Evolutionary conservation across 169 alveolate species (phyloP).

Genomic region (Eimeria tenella): DNA sequence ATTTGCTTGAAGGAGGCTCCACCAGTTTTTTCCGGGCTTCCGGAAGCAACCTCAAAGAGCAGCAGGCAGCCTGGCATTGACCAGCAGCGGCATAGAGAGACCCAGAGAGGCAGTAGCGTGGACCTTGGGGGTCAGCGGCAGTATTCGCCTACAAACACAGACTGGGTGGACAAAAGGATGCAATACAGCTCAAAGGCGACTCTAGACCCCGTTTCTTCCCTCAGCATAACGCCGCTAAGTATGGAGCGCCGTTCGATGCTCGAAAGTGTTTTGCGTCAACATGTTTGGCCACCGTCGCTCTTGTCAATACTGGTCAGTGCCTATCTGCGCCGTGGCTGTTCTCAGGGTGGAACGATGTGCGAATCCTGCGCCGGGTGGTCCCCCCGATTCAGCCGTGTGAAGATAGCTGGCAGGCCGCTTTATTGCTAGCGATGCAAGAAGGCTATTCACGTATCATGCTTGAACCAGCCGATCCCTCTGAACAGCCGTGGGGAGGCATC

Average conservation of each 20-base stretch:
- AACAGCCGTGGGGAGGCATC: constrained; percentile 38
- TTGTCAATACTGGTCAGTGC: neutral
- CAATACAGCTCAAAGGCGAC: neutral
- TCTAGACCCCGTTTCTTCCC: neutral
- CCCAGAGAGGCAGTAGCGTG: neutral
- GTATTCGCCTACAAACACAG: neutral
- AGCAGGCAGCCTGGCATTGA: neutral
- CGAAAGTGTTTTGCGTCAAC: neutral
- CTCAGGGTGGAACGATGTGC: constrained; percentile 57
- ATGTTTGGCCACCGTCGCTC: neutral
- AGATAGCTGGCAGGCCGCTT: constrained; percentile 4
- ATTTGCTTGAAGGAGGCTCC: constrained; percentile 38
- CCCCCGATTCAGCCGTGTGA: constrained; percentile 47
- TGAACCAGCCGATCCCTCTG: neutral
- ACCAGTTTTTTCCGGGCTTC: constrained; percentile 46
- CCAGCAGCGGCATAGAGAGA: neutral
- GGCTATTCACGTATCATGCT: constrained; percentile 39
- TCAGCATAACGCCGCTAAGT: neutral
- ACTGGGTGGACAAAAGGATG: neutral
- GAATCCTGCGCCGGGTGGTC: constrained; percentile 49
- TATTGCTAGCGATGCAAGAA: constrained; percentile 48
- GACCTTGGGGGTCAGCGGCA: neutral
- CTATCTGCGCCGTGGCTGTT: neutral
- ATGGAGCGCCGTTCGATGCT: neutral
- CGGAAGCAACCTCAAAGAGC: constrained; percentile 1